Base-by-base conservation (phyloP, 495 filamentous ascomycete species). In the Penicillium verhagenii region DNA sequence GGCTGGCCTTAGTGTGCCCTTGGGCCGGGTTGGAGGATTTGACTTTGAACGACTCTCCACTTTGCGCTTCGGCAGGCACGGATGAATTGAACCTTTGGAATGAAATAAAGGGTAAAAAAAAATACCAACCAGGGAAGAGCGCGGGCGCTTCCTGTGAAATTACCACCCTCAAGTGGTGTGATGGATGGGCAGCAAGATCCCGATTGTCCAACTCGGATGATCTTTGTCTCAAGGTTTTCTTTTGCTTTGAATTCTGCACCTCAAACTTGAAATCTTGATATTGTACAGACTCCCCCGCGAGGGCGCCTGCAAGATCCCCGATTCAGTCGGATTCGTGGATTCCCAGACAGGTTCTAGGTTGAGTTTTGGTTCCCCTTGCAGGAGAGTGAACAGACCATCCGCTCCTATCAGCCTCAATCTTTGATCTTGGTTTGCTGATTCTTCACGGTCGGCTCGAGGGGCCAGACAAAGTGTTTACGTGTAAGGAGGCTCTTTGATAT, bases 301-400 rank as follows among this genome's bases (percentile, higher is more conserved):
- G 33, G 25, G 43, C 4, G n/a, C 33, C 47, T 52, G 56, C 37
- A 53, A 43, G 46, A 50, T 50, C 45, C 39, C 39, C 28, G 51
- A 57, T 52, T 49, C 47, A 50, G 37, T 49, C n/a, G n/a, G n/a
- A n/a, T 52, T 33, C 24, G 18, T 45, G 40, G 23, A 31, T 4
- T 29, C 29, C 8, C 48, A 8, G 21, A 18, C 20, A 18, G 31
- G 11, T 11, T 31, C n/a, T 21, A 21, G n/a, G n/a, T n/a, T n/a
- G n/a, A n/a, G n/a, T 21, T 25, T 6, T 19, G 57, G 52, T 50
- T 60, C 47, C 26, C 57, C 60, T 59, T 64, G 53, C 60, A 61
- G 60, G 26, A 18, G 8, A 26, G 33, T 24, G 60, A 58, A 64
- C 63, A 50, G 63, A 66, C 60, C 63, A 66, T 45, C 29, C 21